Evolutionary conservation across 148 eudicot species (phyloP).

Genomic region (Salicornia ramosissima): DNA sequence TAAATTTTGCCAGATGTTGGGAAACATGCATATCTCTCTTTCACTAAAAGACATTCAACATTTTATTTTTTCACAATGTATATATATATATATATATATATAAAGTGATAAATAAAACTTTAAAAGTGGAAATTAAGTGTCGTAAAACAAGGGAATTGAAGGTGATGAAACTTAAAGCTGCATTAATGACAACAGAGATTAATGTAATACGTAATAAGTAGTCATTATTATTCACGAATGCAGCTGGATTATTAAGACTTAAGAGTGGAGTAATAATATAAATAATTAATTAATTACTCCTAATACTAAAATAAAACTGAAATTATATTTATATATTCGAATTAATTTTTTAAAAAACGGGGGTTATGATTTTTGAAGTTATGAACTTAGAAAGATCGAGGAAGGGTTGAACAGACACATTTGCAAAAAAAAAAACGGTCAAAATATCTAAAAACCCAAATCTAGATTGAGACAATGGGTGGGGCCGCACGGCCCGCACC

Average conservation of each 20-base stretch:
- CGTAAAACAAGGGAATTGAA: slow-evolving; percentile 16
- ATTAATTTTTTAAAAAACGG: too few species aligned
- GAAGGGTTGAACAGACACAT: background rate
- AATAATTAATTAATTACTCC: too few species aligned
- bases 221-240: background rate
- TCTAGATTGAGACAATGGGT: slow-evolving; percentile 2
- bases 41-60: slow-evolving; percentile 18
- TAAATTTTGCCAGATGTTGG: slow-evolving; percentile 30
- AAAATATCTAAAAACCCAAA: slow-evolving; percentile 9
- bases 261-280: background rate
- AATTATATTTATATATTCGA: too few species aligned
- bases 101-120: background rate
- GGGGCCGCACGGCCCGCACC: too few species aligned
- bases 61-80: slow-evolving; percentile 11
- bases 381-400: background rate
- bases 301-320: too few species aligned
- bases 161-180: slow-evolving; percentile 11
- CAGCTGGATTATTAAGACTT: slow-evolving; percentile 6
- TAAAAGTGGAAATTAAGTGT: slow-evolving; percentile 18
- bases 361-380: too few species aligned
- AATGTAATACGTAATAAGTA: background rate
- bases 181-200: slow-evolving; percentile 10
- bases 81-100: background rate
- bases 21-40: slow-evolving; percentile 14
- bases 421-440: slow-evolving; percentile 11